Conservation (phyloP, 805 yeast species). For the Jamesozyma hellenica region DNA sequence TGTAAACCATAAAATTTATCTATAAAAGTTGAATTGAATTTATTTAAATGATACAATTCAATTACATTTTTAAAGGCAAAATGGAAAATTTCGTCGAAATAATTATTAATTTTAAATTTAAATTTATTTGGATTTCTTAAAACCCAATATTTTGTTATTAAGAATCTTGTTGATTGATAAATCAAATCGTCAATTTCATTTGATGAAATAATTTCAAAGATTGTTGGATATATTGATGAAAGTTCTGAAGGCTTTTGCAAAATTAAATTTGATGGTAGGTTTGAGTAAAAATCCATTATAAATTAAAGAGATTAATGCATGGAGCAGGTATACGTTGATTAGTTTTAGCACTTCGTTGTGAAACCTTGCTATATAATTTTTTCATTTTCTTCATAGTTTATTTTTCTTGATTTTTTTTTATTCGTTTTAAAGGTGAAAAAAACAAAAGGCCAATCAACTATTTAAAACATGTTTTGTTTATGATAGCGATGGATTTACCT, state of each 20-base stretch:
- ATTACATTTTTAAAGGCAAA: slow-evolving; percentile 48
- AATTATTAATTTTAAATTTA: slow-evolving; percentile 50
- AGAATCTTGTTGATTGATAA: slow-evolving; percentile 73
- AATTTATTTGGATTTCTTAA: slow-evolving; percentile 64
- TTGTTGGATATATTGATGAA: slow-evolving; percentile 45
- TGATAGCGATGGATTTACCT: no score
- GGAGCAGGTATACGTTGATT: no score
- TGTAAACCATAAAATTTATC: slow-evolving; percentile 89
- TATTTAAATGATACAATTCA: slow-evolving; percentile 59
- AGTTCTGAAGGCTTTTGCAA: background rate
- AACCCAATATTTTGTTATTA: slow-evolving; percentile 67
- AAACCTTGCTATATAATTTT: no score
- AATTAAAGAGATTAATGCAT: no score
- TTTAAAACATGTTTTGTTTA: no score
- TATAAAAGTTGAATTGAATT: slow-evolving; percentile 79
- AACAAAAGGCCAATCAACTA: no score
- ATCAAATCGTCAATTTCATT: slow-evolving; percentile 65
- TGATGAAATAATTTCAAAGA: slow-evolving; percentile 80
- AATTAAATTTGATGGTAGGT: slow-evolving; percentile 17
- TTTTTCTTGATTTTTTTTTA: no score
- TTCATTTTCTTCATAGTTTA: no score
- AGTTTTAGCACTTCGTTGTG: no score
- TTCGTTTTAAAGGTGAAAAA: no score
- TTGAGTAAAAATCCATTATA: slow-evolving; percentile 27
- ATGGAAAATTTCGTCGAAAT: slow-evolving; percentile 61